Base-by-base conservation (phyloP, 805 yeast species). In the Kuraishia ogatae region DNA sequence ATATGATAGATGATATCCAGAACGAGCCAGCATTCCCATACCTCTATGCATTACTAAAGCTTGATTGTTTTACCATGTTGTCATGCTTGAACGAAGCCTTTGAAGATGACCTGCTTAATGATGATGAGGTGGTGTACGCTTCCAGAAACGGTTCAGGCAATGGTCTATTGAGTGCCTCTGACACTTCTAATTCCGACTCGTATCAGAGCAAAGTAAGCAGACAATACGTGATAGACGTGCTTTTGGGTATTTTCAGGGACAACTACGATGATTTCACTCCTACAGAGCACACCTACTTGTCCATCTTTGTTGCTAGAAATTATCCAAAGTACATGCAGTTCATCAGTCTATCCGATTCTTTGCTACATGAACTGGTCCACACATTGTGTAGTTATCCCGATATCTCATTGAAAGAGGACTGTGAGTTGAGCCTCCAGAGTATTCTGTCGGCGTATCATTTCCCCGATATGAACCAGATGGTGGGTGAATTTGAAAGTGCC, bases 251-350 rank as follows among this genome's bases (percentile, higher is more conserved):
- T 2, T 77, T 79, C 60, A 74, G 75, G 2, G 72, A 69, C 4
- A 66, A 72, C 54, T 35, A 35, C 43, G n/a, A 35, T 35, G 74
- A 70, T 39, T 67, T 74, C 49, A 63, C 68, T 5, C 56, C 60
- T 0, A 56, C 56, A 5, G 73, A 71, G 43, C 59, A 60, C 17
- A 63, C 68, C 2, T 67, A 73, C 53, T 66, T 89, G 52, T 77
- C 89, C 1, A 79, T 89, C 2, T 94, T 93, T 63, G 68, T 93
- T 39, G 88, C 93, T 0, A 70, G 93, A 56, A 92, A 88, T 64
- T 82, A 85, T 58, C 86, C 97, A 1, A 94, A 93, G 64, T 93
- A 87, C 66, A 75, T 81, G 13, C 99, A 93, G 67, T 92, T 89
- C 58, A 76, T 93, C 11, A 75, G 89, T 50, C 66, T 94, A 1